Percentiles rank a stretch among this genome's conserved stretches.
Conservation (phyloP, 768 basidiomycete genomes). For the Leucocoprinus leucothites region DNA sequence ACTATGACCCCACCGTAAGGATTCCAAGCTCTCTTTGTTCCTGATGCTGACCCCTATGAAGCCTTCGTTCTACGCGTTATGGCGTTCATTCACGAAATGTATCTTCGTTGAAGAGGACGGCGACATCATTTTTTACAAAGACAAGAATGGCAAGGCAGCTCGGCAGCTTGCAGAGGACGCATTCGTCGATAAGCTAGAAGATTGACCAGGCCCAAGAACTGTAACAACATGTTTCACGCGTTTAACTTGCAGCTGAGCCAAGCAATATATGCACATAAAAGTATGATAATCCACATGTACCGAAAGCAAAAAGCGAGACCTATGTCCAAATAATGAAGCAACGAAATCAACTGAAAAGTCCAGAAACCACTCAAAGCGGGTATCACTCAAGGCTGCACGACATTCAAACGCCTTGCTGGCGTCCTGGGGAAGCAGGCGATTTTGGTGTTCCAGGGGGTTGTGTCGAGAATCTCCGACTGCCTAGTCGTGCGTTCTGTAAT, state of each 20-base stretch:
- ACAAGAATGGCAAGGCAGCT: conserved; percentile 39
- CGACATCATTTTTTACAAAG: conserved; percentile 52
- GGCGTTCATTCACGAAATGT: conserved; percentile 53
- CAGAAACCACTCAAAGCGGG: no score
- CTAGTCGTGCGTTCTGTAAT: conserved; percentile 19
- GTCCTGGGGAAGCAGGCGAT: neutral
- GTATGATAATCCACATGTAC: no score
- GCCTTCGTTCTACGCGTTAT: conserved; percentile 46
- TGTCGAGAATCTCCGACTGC: neutral
- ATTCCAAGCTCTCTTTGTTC: neutral
- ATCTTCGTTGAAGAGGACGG: conserved; percentile 55
- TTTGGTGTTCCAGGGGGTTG: conserved; percentile 1
- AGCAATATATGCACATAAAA: no score
- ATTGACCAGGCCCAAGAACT: neutral
- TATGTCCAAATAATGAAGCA: neutral
- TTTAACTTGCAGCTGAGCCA: no score
- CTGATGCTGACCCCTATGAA: conserved; percentile 15
- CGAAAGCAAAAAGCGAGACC: neutral
- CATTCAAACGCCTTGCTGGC: neutral
- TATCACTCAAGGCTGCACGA: neutral
- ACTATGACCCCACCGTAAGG: conserved; percentile 52
- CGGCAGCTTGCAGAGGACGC: conserved; percentile 24
- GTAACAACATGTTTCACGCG: no score
- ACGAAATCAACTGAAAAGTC: neutral
- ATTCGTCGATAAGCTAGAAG: neutral